Percentiles rank a stretch among this genome's conserved stretches.
These are phyloP conservation scores for Phaeosphaeria sp. DNA, from an alignment of 2,329 filamentous ascomycete species.

Conservation along the genomic window DNA sequence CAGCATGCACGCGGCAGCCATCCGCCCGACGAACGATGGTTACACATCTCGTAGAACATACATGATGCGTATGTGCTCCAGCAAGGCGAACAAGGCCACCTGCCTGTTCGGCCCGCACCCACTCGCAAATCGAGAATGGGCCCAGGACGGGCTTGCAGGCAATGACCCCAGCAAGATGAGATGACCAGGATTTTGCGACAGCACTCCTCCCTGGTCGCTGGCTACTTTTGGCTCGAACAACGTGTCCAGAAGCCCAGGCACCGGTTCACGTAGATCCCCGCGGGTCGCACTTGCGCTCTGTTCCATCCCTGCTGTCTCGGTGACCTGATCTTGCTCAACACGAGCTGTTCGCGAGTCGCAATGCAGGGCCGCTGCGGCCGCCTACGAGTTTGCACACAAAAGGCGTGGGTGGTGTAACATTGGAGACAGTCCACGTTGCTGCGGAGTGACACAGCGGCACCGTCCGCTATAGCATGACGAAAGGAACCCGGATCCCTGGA, in stretches of 20 bases:
- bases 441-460: slow-evolving; percentile 24
- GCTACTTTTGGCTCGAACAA: slow-evolving; percentile 46
- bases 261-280: slow-evolving; percentile 46
- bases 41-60: background rate
- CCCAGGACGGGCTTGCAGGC: slow-evolving; percentile 24
- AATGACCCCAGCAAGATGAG: slow-evolving; percentile 16
- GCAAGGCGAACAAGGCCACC: slow-evolving; percentile 29
- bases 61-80: slow-evolving; percentile 8
- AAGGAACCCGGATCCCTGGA: slow-evolving; percentile 21
- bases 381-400: slow-evolving; percentile 8
- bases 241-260: slow-evolving; percentile 44
- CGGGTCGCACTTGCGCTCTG: slow-evolving; percentile 41
- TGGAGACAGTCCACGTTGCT: background rate
- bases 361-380: slow-evolving; percentile 15
- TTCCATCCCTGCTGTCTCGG: slow-evolving; percentile 17
- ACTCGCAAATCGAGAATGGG: slow-evolving; percentile 45
- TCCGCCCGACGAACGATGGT: slow-evolving; percentile 7
- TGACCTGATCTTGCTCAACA: background rate
- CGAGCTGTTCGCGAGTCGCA: slow-evolving; percentile 7
- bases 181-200: slow-evolving; percentile 19
- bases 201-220: slow-evolving; percentile 22
- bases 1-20: slow-evolving; percentile 12
- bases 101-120: slow-evolving; percentile 42
- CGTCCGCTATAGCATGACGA: slow-evolving; percentile 23
- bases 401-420: slow-evolving; percentile 8